phyloP scores from a whole-genome alignment of 345 rosid genomes.

The Nasturtium officinale region DNA sequence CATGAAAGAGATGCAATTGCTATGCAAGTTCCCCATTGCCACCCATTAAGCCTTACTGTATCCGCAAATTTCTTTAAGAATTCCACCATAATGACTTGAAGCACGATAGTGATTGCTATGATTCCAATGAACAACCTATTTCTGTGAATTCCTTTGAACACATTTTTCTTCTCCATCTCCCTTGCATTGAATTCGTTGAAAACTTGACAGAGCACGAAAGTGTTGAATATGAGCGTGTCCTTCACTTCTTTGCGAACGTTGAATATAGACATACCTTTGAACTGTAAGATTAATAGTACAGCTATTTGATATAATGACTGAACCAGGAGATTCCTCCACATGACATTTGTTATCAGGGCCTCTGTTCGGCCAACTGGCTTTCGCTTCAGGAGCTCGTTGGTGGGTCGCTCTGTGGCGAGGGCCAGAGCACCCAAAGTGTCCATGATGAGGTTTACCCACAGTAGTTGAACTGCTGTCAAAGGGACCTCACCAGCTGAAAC shows the following conservation, averaged over 20 bases:
- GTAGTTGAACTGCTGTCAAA: slow-evolving; percentile 58
- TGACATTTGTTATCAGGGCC: slow-evolving; percentile 64
- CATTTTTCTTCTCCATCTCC: slow-evolving; percentile 69
- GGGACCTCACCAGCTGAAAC: slow-evolving; percentile 65
- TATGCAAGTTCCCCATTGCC: slow-evolving; percentile 61
- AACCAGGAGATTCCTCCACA: slow-evolving; percentile 73
- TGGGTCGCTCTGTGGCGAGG: slow-evolving; percentile 66
- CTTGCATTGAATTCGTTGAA: slow-evolving; percentile 73
- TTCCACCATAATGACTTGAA: slow-evolving; percentile 71
- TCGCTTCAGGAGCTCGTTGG: slow-evolving; percentile 56
- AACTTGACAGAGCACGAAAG: slow-evolving; percentile 65
- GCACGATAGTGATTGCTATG: slow-evolving; percentile 59
- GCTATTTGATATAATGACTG: slow-evolving; percentile 64
- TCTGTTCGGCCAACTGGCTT: slow-evolving; percentile 55
- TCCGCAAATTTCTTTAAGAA: slow-evolving; percentile 63
- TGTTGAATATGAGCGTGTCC: slow-evolving; percentile 63
- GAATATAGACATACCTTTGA: slow-evolving; percentile 59
- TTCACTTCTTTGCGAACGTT: slow-evolving; percentile 49
- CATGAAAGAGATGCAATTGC: slow-evolving; percentile 57
- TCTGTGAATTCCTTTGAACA: slow-evolving; percentile 59
- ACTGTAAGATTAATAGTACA: slow-evolving; percentile 57
- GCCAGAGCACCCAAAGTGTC: slow-evolving; percentile 73
- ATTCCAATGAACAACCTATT: slow-evolving; percentile 60
- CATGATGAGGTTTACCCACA: slow-evolving; percentile 77
- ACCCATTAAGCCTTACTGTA: slow-evolving; percentile 53